These are phyloP conservation scores for Picochlorum sp. DNA, from an alignment of 139 green algal genomes.

Conservation along the genomic window DNA sequence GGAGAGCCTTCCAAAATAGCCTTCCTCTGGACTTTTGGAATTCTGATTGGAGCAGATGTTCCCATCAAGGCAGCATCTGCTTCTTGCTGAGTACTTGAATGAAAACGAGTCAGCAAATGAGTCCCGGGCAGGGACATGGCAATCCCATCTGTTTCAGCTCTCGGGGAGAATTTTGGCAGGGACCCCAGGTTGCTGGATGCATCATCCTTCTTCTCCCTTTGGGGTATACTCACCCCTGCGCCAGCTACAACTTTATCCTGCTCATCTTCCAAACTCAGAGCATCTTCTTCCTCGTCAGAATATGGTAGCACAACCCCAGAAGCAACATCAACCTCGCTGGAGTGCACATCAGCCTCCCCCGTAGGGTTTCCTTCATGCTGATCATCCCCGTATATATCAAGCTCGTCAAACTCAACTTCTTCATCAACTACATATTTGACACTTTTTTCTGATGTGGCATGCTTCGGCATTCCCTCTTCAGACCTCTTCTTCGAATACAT, in stretches of 20 bases:
- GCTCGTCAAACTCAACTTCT: slow-evolving; percentile 1
- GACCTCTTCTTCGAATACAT: too few species aligned
- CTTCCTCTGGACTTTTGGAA: slow-evolving; percentile 35
- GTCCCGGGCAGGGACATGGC: background rate
- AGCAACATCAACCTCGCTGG: background rate
- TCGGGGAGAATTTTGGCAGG: too few species aligned
- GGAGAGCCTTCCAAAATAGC: background rate
- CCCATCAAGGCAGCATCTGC: slow-evolving; percentile 13
- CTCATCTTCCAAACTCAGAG: background rate
- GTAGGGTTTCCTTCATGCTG: background rate
- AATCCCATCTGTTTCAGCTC: background rate
- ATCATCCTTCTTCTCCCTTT: too few species aligned
- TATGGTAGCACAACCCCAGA: background rate
- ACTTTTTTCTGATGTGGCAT: too few species aligned
- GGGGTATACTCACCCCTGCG: background rate
- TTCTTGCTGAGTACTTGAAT: background rate
- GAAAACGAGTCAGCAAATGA: background rate
- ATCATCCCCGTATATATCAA: background rate
- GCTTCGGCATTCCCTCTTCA: too few species aligned
- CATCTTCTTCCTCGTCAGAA: background rate
- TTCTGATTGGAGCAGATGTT: slow-evolving; percentile 44
- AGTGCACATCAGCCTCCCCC: background rate
- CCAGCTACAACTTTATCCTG: background rate
- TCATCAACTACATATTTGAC: too few species aligned
- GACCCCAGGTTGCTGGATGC: too few species aligned